Evolutionary conservation across 2,329 filamentous ascomycete species (phyloP), one percentile per base, ranked within the genome.

Genomic region (Penicillium freii): DNA sequence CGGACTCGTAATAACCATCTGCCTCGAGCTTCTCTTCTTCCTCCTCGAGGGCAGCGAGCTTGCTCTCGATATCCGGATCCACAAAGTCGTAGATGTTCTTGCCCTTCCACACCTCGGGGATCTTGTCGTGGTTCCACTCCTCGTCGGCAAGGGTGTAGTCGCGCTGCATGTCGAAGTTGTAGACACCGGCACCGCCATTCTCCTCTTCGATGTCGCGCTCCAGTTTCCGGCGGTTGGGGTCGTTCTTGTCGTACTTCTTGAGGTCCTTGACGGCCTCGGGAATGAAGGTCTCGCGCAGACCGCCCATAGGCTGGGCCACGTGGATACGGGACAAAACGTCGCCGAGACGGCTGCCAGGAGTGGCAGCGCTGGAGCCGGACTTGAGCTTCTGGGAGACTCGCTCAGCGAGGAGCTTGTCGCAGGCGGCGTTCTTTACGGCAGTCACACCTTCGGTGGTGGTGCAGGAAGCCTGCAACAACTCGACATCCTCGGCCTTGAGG

Each of bases 21-120:
- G 86, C 88, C 76, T 97, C 89, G 15, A 97, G 85, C 68, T 88
- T 88, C 79, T 96, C 93, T 75, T 99, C 94, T 73, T 99, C 95
- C 62, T 92, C 92, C 76, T 99, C 94, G 34, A 99, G 83, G 55
- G 91, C 91, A 51, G 88, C 87, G 49, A 99, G 84, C 81, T 96
- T 97, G 65, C 87, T 84, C 70, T 96, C 94, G 72, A 99, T 99
- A 55, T 99, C 95, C 1, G 93, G 92, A 70, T 97, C 94, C 71
- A 99, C 87, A 75, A 91, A 99, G 77, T 99, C 94, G 79, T 93
- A 94, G 57, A 99, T 90, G 75, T 99, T 99, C 83, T 93, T 92
- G 76, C 94, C 94, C 71, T 97, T 87, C 75, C 92, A 89, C 48
- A 97, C 83, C 77, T 99, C 94, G 33, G 94, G 94, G 54, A 97